These are phyloP conservation scores for Mycena filopes DNA, from an alignment of 768 basidiomycete genomes.

Conservation along the genomic window DNA sequence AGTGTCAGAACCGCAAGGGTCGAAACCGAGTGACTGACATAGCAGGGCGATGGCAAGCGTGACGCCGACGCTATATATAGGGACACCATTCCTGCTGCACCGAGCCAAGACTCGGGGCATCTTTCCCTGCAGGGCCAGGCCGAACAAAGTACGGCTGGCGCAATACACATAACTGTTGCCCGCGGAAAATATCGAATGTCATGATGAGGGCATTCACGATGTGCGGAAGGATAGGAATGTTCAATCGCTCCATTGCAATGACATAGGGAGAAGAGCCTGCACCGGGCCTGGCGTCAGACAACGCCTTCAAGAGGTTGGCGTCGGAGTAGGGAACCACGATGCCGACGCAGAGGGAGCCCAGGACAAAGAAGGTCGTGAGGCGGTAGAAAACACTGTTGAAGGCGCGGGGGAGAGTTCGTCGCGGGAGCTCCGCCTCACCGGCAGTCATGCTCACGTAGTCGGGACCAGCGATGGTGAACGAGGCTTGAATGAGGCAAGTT, in stretches of 20 bases:
- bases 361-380: constrained; percentile 80
- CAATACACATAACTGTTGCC: constrained; percentile 74
- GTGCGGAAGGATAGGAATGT: constrained; percentile 72
- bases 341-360: constrained; percentile 77
- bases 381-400: constrained; percentile 84
- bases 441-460: constrained; percentile 70
- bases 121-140: constrained; percentile 70
- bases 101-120: constrained; percentile 62
- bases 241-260: constrained; percentile 78
- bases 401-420: constrained; percentile 75
- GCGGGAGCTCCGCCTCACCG: constrained; percentile 77
- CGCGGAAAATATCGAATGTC: constrained; percentile 75
- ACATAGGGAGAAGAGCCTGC: constrained; percentile 84
- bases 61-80: constrained; percentile 61
- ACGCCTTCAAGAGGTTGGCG: constrained; percentile 58
- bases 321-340: constrained; percentile 84
- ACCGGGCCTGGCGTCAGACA: constrained; percentile 66
- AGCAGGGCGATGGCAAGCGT: constrained; percentile 52
- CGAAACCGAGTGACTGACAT: constrained; percentile 38
- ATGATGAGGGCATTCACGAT: constrained; percentile 81
- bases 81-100: constrained; percentile 67
- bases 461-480: constrained; percentile 69
- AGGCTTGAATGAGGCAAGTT: constrained; percentile 69
- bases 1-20: neutral
- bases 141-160: constrained; percentile 62